phyloP scores from a whole-genome alignment of 306 rosid genomes.

The Gleditsia sinensis region DNA sequence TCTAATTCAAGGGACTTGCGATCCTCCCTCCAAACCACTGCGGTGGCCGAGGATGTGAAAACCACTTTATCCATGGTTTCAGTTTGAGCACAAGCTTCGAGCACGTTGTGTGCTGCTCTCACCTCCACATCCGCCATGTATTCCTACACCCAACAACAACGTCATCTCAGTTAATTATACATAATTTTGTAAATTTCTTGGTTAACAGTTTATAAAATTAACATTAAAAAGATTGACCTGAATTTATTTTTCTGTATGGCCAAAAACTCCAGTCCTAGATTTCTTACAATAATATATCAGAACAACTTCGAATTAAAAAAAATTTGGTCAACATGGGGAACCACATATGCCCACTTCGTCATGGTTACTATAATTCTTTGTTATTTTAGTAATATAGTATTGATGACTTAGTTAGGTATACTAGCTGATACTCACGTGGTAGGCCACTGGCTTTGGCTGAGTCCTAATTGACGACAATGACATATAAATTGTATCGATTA shows the following conservation, averaged over 20 bases:
- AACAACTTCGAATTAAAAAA: background rate
- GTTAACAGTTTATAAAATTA: background rate
- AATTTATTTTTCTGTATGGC: background rate
- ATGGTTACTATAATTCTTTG: slow-evolving; percentile 2
- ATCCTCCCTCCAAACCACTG: slow-evolving; percentile 80
- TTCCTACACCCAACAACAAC: slow-evolving; percentile 49
- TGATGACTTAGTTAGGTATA: background rate
- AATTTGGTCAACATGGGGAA: background rate
- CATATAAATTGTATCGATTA: background rate
- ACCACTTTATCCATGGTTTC: slow-evolving; percentile 81
- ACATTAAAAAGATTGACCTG: background rate
- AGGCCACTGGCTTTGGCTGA: background rate
- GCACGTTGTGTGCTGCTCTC: slow-evolving; percentile 93
- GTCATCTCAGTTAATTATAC: background rate
- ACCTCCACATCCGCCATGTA: slow-evolving; percentile 84
- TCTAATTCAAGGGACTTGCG: slow-evolving; percentile 51
- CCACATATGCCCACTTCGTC: background rate
- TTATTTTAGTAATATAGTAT: background rate
- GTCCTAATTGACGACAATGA: slow-evolving; percentile 16
- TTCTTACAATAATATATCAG: background rate
- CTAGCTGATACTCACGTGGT: slow-evolving; percentile 19
- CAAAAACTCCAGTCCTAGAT: background rate
- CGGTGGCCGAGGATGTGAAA: slow-evolving; percentile 79
- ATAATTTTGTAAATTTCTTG: background rate
- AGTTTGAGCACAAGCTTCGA: slow-evolving; percentile 90